Evolutionary conservation across 305 asterid species (phyloP), one percentile per base, ranked within the genome.

Genomic region (Vinca major): DNA sequence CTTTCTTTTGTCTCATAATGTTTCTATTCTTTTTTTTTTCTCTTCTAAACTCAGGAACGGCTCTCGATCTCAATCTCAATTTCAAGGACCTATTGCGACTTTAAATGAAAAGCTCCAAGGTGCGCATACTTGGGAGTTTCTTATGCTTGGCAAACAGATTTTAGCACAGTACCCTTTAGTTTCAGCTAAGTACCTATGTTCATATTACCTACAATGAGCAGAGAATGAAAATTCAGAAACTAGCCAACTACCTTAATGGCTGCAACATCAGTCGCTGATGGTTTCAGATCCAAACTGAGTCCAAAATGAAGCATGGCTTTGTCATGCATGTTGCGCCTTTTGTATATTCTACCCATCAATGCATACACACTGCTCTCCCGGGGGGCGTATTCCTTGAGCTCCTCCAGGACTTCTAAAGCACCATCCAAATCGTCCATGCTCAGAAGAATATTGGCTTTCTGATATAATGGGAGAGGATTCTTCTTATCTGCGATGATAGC

Each of bases 301-400:
- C 97, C 99, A 67, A 87, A 93, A 82, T 93, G 90, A 79, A 91
- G 92, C 96, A 93, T 91, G 80, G 99, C 96, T 51, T 88, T 86
- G 72, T 88, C 90, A 37, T 85, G 73, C 86, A 86, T 84, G 71
- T 84, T 83, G 69, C 73, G 82, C 73, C 87, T 79, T 83, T 91
- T 87, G 82, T 89, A 93, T 55, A 93, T 89, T 77, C 89, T 83
- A 66, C 99, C 99, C 99, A 93, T 93, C 74, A 93, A 78, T 4
- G 99, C 96, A 72, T 93, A 91, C 43, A 93, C 88, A 52, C 99
- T 93, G 78, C 96, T 88, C 81, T 93, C 97, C 10, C 89, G 76
- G 9, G 99, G 97, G 54, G 95, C 96, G 39, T 80, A 86, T 83
- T 93, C 99, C 82, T 87, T 89, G 54, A 93, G 95, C 81, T 91